Percentiles rank a stretch among this genome's conserved stretches.
phyloP scores from a whole-genome alignment of 2,329 filamentous ascomycete genomes.

The Rhytidhysteron rufulum region DNA sequence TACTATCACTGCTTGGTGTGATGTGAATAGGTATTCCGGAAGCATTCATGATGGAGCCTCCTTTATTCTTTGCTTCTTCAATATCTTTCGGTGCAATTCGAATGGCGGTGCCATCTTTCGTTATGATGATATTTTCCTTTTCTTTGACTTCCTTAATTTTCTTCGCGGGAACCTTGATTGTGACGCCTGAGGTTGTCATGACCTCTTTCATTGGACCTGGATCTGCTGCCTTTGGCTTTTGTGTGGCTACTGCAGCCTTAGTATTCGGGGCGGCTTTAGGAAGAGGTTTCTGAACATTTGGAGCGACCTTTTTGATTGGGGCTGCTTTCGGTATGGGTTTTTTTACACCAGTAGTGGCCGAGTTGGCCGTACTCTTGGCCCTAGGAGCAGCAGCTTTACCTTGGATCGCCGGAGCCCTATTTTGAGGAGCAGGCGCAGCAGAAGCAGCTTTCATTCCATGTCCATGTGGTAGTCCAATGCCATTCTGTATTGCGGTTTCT shows the following conservation, averaged over 20 bases:
- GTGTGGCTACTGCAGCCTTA: constrained; percentile 5
- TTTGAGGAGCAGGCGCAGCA: constrained; percentile 21
- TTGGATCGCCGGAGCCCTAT: constrained; percentile 11
- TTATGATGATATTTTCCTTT: constrained; percentile 24
- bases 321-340: constrained; percentile 4
- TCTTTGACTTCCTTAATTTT: constrained; percentile 29
- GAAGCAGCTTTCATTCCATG: constrained; percentile 24
- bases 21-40: constrained; percentile 31
- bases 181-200: constrained; percentile 2
- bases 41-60: constrained; percentile 21
- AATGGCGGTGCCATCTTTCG: constrained; percentile 25
- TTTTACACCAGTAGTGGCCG: constrained; percentile 14
- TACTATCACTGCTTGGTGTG: constrained; percentile 16
- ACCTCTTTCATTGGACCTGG: not conserved
- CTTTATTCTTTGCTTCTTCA: constrained; percentile 27
- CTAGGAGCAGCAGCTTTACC: constrained; percentile 13
- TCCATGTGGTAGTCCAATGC: constrained; percentile 28
- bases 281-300: constrained; percentile 7
- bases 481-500: constrained; percentile 34
- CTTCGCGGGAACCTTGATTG: constrained; percentile 24
- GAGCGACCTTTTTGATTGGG: constrained; percentile 8
- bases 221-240: constrained; percentile 4
- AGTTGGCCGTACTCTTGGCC: constrained; percentile 23
- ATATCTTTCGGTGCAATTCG: constrained; percentile 29
- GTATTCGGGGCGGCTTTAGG: constrained; percentile 4